Evolutionary conservation across 1,139 yeast species (phyloP).

Genomic region (Taphrina sp.): DNA sequence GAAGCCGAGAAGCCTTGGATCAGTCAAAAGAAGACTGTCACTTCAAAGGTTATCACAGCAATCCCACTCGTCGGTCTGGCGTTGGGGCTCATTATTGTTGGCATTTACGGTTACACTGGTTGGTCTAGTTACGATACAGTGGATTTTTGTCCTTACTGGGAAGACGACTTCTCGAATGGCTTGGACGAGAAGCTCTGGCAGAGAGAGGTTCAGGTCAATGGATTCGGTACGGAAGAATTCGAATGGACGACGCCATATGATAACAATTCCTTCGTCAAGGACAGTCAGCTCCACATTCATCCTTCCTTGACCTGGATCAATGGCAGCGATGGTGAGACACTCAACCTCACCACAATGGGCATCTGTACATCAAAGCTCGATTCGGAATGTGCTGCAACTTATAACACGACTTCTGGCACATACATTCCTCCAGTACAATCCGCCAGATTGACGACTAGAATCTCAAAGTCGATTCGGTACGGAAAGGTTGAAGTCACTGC

Average conservation of each 20-base stretch:
- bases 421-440: slow-evolving; percentile 37
- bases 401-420: slow-evolving; percentile 31
- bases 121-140: slow-evolving; percentile 33
- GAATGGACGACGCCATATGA: slow-evolving; percentile 36
- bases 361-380: slow-evolving; percentile 33
- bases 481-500: slow-evolving; percentile 38
- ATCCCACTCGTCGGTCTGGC: slow-evolving; percentile 31
- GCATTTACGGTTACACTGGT: slow-evolving; percentile 35
- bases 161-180: slow-evolving; percentile 33
- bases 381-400: slow-evolving; percentile 34
- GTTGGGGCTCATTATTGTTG: slow-evolving; percentile 34
- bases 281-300: slow-evolving; percentile 35
- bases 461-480: slow-evolving; percentile 32
- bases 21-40: slow-evolving; percentile 12
- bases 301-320: slow-evolving; percentile 37
- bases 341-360: slow-evolving; percentile 36
- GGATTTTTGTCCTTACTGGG: slow-evolving; percentile 31
- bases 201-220: slow-evolving; percentile 36
- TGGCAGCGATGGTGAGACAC: slow-evolving; percentile 35
- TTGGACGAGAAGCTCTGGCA: slow-evolving; percentile 31
- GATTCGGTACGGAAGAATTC: slow-evolving; percentile 37
- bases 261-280: slow-evolving; percentile 35
- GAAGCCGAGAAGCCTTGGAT: slow-evolving; percentile 18
- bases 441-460: slow-evolving; percentile 36
- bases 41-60: slow-evolving; percentile 5